Conservation (phyloP, 805 yeast genomes). For the Metschnikowia lachancei region DNA sequence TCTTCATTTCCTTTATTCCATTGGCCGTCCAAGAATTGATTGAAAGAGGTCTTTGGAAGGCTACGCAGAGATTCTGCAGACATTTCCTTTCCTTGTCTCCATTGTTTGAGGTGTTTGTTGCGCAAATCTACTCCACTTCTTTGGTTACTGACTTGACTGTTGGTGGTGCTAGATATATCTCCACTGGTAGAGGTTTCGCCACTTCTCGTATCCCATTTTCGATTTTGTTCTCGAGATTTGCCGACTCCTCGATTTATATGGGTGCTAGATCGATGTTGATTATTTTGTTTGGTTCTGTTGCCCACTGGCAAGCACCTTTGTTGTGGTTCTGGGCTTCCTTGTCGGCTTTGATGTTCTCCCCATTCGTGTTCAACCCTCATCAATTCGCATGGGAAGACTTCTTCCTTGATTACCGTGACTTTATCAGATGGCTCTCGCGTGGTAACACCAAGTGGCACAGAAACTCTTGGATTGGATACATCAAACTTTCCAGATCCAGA, state of each 20-base stretch:
- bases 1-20: slow-evolving; percentile 72
- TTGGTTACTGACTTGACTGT: slow-evolving; percentile 63
- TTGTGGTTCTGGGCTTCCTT: slow-evolving; percentile 74
- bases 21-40: slow-evolving; percentile 72
- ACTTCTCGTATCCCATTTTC: slow-evolving; percentile 67
- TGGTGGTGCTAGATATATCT: slow-evolving; percentile 80
- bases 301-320: slow-evolving; percentile 60
- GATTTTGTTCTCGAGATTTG: slow-evolving; percentile 64
- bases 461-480: slow-evolving; percentile 85
- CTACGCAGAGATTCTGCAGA: slow-evolving; percentile 57
- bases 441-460: slow-evolving; percentile 88
- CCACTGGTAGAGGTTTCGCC: slow-evolving; percentile 82
- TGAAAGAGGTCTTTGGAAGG: slow-evolving; percentile 73
- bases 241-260: slow-evolving; percentile 68
- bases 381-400: slow-evolving; percentile 69
- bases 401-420: slow-evolving; percentile 63
- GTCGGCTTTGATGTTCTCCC: slow-evolving; percentile 63
- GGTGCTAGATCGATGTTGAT: slow-evolving; percentile 77
- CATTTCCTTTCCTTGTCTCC: slow-evolving; percentile 74
- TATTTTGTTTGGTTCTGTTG: slow-evolving; percentile 54
- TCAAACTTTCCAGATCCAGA: slow-evolving; percentile 77
- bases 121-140: slow-evolving; percentile 72
- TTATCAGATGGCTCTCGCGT: slow-evolving; percentile 60
- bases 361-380: slow-evolving; percentile 74
- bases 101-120: slow-evolving; percentile 74